phyloP scores from a whole-genome alignment of 148 eudicot species.

The Chenopodium suecicum region DNA sequence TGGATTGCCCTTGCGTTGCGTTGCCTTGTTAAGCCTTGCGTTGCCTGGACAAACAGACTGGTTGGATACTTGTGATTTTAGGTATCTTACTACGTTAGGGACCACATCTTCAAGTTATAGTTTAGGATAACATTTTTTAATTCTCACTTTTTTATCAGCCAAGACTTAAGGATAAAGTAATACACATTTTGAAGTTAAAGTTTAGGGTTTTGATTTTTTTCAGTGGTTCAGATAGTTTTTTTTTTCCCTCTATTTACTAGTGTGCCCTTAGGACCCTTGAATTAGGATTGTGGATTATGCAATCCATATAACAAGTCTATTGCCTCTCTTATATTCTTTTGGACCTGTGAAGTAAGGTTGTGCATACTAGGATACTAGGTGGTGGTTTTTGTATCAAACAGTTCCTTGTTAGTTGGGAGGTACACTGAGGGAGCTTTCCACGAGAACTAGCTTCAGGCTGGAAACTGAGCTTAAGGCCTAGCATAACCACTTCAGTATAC shows the following conservation, averaged over 20 bases:
- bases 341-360: background rate
- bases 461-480: background rate
- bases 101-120: background rate
- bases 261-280: background rate
- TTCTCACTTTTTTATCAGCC: background rate
- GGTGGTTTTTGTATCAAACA: background rate
- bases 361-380: background rate
- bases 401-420: background rate
- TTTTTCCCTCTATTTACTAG: background rate
- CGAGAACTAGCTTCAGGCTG: background rate
- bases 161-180: background rate
- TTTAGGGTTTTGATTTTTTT: background rate
- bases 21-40: too few relatives aligned
- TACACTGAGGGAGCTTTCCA: background rate
- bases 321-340: background rate
- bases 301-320: background rate
- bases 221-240: background rate
- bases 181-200: background rate
- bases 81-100: background rate
- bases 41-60: background rate
- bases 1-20: too few relatives aligned
- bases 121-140: background rate
- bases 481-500: background rate
- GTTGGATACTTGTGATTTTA: background rate
- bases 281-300: background rate